Base-by-base conservation (phyloP, 345 rosid genomes). In the Xanthoceras sorbifolium region DNA sequence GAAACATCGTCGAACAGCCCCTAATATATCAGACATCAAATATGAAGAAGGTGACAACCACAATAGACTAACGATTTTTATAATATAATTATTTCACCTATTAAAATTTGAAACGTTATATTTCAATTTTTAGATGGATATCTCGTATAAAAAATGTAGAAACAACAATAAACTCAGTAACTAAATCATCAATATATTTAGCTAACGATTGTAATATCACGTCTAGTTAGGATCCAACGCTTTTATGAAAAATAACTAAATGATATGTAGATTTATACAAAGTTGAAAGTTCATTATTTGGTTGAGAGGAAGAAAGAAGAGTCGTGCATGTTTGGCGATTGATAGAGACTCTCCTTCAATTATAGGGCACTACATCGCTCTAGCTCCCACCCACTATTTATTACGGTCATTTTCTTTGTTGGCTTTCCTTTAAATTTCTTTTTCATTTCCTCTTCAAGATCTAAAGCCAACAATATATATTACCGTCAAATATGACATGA, bases 341-440 rank as follows among this genome's bases (percentile, higher is more conserved):
- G 76, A 72, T 68, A 46, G 77, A 54, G 80, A 57, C 64, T 18
- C 25, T 22, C 40, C 50, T 77, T 61, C 71, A 66, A 78, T 74
- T 54, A 15, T 66, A 23, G 68, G 67, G 60, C 57, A 28, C 72
- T 10, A 12, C 54, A 1, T 36, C 59, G 52, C 62, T 9, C 64
- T 44, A 42, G 67, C 76, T 64, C 50, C 61, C 83, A 65, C 64
- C 79, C 59, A 25, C 67, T 31, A 29, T 74, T 73, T 64, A 22
- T 31, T 60, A 63, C 1, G 25, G 76, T 70, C 69, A 8, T 57
- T 69, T 74, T 64, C 76, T 78, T 15, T 60, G 29, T 26, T 23
- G 11, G 11, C 32, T 12, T 10, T 26, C 22, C 32, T 28, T 31
- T 0, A 40, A 40, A 40, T 9, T 64, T 34, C 25, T 42, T 44